These are phyloP conservation scores for Neonectria faginata DNA, from an alignment of 2,329 filamentous ascomycete genomes.

Conservation along the genomic window DNA sequence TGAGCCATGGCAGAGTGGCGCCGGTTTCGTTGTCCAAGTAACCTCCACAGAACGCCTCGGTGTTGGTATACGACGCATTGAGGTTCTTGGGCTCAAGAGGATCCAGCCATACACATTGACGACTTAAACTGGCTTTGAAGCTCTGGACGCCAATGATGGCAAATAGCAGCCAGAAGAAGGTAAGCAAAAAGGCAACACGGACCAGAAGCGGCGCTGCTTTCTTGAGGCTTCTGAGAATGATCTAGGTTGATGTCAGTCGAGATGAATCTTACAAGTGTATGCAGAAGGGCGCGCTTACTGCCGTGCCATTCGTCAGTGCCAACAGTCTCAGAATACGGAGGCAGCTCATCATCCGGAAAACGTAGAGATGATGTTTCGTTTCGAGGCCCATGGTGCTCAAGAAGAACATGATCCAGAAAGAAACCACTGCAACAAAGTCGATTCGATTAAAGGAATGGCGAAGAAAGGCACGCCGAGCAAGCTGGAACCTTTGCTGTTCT, in stretches of 20 bases:
- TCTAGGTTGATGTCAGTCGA: conserved; percentile 59
- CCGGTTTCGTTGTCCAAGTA: conserved; percentile 73
- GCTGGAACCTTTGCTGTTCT: conserved; percentile 84
- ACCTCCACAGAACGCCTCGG: conserved; percentile 87
- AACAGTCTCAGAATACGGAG: conserved; percentile 92
- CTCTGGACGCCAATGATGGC: conserved; percentile 97
- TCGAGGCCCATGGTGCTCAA: conserved; percentile 79
- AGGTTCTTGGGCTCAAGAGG: conserved; percentile 67
- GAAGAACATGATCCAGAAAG: conserved; percentile 91
- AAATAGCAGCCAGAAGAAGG: conserved; percentile 98
- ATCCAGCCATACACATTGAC: conserved; percentile 83
- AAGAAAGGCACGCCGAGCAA: conserved; percentile 91
- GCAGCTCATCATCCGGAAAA: conserved; percentile 97
- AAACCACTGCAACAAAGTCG: conserved; percentile 93
- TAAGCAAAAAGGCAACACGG: conserved; percentile 92
- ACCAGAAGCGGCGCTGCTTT: conserved; percentile 92
- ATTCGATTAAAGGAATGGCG: conserved; percentile 96
- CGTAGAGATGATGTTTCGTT: conserved; percentile 76
- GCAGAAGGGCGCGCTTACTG: conserved; percentile 65
- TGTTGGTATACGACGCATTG: conserved; percentile 69
- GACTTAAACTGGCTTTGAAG: conserved; percentile 86
- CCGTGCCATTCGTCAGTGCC: conserved; percentile 91
- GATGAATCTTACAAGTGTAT: neutral
- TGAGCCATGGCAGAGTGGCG: conserved; percentile 74
- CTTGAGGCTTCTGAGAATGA: conserved; percentile 94